Evolutionary conservation across 371 early-diverging fungal species (phyloP).

Genomic region (Dichotomocladium elegans): DNA sequence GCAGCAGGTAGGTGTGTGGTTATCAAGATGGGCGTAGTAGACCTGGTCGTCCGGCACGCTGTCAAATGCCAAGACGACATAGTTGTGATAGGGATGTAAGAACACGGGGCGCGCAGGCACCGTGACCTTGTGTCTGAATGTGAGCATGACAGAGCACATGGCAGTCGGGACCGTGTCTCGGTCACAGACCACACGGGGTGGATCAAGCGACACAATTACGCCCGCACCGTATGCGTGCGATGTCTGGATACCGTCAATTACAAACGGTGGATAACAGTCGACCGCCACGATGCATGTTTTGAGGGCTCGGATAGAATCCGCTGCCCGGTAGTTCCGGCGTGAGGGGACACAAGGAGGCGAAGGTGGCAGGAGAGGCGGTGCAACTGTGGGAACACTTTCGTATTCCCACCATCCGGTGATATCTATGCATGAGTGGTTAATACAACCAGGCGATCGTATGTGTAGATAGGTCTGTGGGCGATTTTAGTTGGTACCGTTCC

Average conservation of each 20-base stretch:
- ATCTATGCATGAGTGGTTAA: conserved; percentile 26
- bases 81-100: conserved; percentile 82
- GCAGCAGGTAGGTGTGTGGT: conserved; percentile 41
- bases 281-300: conserved; percentile 51
- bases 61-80: conserved; percentile 75
- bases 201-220: conserved; percentile 67
- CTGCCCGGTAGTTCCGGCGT: background rate
- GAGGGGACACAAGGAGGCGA: background rate
- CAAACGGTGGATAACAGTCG: conserved; percentile 67
- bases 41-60: conserved; percentile 50
- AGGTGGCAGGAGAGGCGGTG: conserved; percentile 1
- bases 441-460: no score
- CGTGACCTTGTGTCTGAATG: conserved; percentile 75
- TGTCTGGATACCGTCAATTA: conserved; percentile 68
- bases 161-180: conserved; percentile 77
- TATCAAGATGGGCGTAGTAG: conserved; percentile 54
- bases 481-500: no score
- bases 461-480: no score
- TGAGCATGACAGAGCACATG: conserved; percentile 71
- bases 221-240: conserved; percentile 74
- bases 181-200: conserved; percentile 74
- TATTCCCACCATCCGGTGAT: conserved; percentile 82
- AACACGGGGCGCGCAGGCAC: conserved; percentile 69
- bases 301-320: conserved; percentile 6
- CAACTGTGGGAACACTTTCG: conserved; percentile 47